These are phyloP conservation scores for Entamoeba invadens DNA, from an alignment of 208 protist species.

Conservation along the genomic window DNA sequence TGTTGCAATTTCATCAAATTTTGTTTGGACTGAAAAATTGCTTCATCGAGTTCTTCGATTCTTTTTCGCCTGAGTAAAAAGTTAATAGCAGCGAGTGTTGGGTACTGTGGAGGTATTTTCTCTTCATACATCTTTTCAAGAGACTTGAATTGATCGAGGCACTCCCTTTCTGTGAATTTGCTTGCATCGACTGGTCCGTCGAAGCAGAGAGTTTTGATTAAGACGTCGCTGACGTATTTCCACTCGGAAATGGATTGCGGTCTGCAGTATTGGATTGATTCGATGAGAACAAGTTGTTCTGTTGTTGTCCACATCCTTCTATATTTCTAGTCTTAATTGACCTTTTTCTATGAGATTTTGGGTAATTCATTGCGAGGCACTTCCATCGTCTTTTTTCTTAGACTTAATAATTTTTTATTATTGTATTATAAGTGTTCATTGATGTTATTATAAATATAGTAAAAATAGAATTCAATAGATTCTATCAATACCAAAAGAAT, in stretches of 20 bases:
- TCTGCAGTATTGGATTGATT: not conserved
- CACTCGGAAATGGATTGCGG: not conserved
- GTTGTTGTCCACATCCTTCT: not conserved
- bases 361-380: too few relatives aligned
- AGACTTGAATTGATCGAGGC: not conserved
- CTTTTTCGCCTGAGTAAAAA: not conserved
- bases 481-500: too few relatives aligned
- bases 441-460: too few relatives aligned
- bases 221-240: not conserved
- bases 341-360: too few relatives aligned
- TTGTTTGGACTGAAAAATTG: not conserved
- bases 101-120: not conserved
- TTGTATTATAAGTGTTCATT: too few relatives aligned
- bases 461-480: too few relatives aligned
- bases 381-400: too few relatives aligned
- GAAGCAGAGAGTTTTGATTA: not conserved
- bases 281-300: not conserved
- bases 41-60: not conserved
- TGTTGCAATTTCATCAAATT: too few relatives aligned
- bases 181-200: not conserved
- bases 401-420: too few relatives aligned
- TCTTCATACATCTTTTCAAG: not conserved
- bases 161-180: not conserved
- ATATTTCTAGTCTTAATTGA: too few relatives aligned
- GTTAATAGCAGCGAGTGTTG: not conserved